phyloP scores from a whole-genome alignment of 148 eudicot species.

The Hydrangea macrophylla region DNA sequence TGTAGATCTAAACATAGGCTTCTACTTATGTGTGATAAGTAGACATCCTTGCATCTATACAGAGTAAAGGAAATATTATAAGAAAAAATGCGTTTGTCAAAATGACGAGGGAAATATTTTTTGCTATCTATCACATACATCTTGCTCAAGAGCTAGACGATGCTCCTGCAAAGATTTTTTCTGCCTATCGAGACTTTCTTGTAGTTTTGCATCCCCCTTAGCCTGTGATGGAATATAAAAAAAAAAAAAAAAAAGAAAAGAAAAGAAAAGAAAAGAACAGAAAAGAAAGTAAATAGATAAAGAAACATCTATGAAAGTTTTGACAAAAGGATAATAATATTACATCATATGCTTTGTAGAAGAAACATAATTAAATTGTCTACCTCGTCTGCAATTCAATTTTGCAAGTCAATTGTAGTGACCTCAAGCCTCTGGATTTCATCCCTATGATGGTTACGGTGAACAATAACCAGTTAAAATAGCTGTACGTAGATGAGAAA shows the following conservation, averaged over 20 bases:
- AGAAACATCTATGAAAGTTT: neutral
- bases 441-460: conserved; percentile 35
- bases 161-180: conserved; percentile 59
- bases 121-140: conserved; percentile 38
- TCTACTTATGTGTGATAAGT: neutral
- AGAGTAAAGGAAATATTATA: neutral
- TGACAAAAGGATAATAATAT: neutral
- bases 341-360: no score
- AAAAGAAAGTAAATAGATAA: conserved; percentile 9
- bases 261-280: no score
- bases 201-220: conserved; percentile 46
- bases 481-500: no score
- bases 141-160: conserved; percentile 74
- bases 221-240: conserved; percentile 46
- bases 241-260: no score
- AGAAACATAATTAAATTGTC: conserved; percentile 7
- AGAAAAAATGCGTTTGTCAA: neutral
- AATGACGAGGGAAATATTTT: neutral
- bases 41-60: no score
- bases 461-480: neutral
- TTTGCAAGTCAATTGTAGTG: conserved; percentile 51
- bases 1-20: neutral
- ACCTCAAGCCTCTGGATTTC: conserved; percentile 65
- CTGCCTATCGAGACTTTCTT: conserved; percentile 51
- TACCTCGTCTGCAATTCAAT: conserved; percentile 58